phyloP scores from a whole-genome alignment of 305 asterid species.

The Solanum hybrid region DNA sequence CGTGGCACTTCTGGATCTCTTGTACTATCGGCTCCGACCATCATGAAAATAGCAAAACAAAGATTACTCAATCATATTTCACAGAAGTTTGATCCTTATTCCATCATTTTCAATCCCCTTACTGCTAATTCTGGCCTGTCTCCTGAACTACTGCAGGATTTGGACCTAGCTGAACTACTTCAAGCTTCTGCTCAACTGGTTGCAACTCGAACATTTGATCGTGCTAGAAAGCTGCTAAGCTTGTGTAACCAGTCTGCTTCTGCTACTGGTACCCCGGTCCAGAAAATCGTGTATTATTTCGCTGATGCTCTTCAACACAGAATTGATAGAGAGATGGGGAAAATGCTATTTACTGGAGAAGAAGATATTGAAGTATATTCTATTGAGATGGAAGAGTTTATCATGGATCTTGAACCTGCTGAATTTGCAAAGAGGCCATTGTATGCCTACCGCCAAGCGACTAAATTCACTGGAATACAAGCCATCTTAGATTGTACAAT shows the following conservation, averaged over 20 bases:
- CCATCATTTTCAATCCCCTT: background rate
- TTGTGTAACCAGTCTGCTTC: slow-evolving; percentile 2
- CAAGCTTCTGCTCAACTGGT: slow-evolving; percentile 22
- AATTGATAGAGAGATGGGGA: slow-evolving; percentile 5
- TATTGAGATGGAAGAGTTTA: slow-evolving; percentile 13
- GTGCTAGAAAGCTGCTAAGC: slow-evolving; percentile 19
- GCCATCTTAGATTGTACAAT: slow-evolving; percentile 24
- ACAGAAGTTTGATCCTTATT: background rate
- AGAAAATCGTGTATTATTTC: slow-evolving; percentile 17
- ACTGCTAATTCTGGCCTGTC: background rate
- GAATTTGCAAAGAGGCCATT: slow-evolving; percentile 8
- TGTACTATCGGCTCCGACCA: background rate
- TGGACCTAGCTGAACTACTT: slow-evolving; percentile 18
- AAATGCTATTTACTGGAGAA: background rate
- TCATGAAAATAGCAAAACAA: background rate
- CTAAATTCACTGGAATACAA: slow-evolving; percentile 27
- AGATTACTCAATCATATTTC: background rate
- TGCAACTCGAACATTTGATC: slow-evolving; percentile 9
- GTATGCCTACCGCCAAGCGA: slow-evolving; percentile 21
- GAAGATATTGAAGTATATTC: background rate
- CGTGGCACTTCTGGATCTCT: background rate
- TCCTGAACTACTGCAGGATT: background rate
- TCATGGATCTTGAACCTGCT: slow-evolving; percentile 7
- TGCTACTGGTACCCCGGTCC: slow-evolving; percentile 14
- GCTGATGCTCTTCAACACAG: slow-evolving; percentile 18